These are phyloP conservation scores for Pseudohyphozyma bogoriensis DNA, from an alignment of 768 basidiomycete species.

Conservation along the genomic window DNA sequence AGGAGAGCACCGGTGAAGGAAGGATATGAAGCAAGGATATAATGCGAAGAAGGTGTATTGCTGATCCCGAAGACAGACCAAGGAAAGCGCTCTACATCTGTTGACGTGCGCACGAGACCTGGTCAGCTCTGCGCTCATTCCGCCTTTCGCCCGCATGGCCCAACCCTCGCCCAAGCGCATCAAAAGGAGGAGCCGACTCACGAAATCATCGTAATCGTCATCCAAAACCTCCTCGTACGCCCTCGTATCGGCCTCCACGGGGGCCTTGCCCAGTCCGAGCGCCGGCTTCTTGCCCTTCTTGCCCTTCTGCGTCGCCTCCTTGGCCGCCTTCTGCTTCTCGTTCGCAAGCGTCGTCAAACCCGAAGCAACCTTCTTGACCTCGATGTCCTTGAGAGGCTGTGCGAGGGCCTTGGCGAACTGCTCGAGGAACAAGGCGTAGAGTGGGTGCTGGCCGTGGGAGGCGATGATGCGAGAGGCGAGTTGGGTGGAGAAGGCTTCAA, in stretches of 20 bases:
- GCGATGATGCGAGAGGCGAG: conserved; percentile 68
- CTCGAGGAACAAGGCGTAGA: conserved; percentile 75
- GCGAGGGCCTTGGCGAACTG: conserved; percentile 68
- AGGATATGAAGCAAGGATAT: no score
- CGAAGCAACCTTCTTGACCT: conserved; percentile 79
- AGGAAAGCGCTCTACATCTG: no score
- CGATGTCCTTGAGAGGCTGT: conserved; percentile 71
- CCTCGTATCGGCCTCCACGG: conserved; percentile 38
- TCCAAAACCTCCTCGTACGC: conserved; percentile 80
- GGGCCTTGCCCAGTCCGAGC: conserved; percentile 60
- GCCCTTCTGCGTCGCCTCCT: conserved; percentile 71
- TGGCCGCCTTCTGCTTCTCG: conserved; percentile 85
- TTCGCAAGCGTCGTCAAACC: conserved; percentile 78
- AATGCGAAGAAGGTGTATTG: no score
- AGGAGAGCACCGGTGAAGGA: no score
- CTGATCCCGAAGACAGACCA: no score
- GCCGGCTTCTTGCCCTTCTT: conserved; percentile 74
- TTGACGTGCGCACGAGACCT: no score
- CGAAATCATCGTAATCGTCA: conserved; percentile 42
- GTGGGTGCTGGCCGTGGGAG: conserved; percentile 67
- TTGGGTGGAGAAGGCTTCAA: conserved; percentile 57
- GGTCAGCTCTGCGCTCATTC: no score
- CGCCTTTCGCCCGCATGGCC: no score
- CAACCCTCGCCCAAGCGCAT: no score
- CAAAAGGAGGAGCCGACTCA: background rate